Percentiles rank a stretch among this genome's conserved stretches.
Conservation (phyloP, 2,329 filamentous ascomycete species). For the Scedosporium dehoogii region DNA sequence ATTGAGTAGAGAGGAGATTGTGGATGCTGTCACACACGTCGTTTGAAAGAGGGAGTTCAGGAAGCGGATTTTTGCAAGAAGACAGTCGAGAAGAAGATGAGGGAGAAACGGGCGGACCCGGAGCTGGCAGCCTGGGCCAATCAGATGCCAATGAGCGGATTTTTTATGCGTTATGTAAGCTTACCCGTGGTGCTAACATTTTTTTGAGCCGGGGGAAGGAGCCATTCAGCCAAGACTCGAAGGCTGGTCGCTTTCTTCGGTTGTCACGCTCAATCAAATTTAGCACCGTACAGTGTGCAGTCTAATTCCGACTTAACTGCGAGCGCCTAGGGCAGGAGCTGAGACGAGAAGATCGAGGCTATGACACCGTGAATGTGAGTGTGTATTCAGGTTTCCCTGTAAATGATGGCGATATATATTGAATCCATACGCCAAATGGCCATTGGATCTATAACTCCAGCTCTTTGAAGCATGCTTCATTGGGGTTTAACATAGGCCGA, state of each 20-base stretch:
- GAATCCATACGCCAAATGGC: neutral
- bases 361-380: neutral
- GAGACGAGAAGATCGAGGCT: neutral
- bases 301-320: neutral
- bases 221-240: neutral
- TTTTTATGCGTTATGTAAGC: slow-evolving; percentile 18
- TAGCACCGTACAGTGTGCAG: neutral
- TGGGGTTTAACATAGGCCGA: neutral
- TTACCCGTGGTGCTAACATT: neutral
- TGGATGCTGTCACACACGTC: slow-evolving; percentile 36
- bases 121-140: slow-evolving; percentile 22
- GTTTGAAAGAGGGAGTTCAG: slow-evolving; percentile 25
- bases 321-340: neutral
- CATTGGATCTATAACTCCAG: neutral
- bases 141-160: slow-evolving; percentile 23
- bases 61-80: slow-evolving; percentile 11
- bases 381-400: neutral
- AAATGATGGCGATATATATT: too few species aligned
- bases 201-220: slow-evolving; percentile 1
- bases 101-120: slow-evolving; percentile 26
- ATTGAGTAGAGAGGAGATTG: slow-evolving; percentile 54
- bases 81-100: slow-evolving; percentile 30
- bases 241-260: neutral
- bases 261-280: neutral
- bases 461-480: neutral